A percentile compares a stretch with the other conserved stretches of the same genome.
phyloP scores from a whole-genome alignment of 208 protist species.

The Phytomonas sp. region DNA sequence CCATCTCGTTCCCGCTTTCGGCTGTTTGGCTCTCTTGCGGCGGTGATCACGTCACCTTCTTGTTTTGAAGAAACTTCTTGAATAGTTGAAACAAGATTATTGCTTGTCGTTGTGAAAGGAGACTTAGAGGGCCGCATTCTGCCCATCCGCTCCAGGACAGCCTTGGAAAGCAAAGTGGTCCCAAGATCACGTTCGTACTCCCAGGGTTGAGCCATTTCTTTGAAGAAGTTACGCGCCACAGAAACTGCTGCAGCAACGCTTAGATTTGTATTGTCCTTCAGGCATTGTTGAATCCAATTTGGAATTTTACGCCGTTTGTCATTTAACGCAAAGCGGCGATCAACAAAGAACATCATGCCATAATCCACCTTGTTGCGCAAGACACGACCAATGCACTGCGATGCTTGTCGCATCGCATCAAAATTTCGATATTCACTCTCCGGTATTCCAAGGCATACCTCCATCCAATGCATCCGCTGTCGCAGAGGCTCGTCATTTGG shows the following conservation, averaged over 20 bases:
- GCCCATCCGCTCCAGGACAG: constrained; percentile 32
- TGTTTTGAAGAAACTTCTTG: not conserved
- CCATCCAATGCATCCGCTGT: constrained; percentile 96
- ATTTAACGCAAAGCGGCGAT: constrained; percentile 92
- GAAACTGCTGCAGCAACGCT: constrained; percentile 86
- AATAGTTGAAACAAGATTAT: not conserved
- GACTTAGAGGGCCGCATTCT: constrained; percentile 23
- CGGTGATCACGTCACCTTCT: not conserved
- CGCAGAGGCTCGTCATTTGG: constrained; percentile 87
- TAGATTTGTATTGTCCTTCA: constrained; percentile 88
- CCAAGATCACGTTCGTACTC: constrained; percentile 81
- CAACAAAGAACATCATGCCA: constrained; percentile 98
- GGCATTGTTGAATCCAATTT: constrained; percentile 87
- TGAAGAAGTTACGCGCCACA: constrained; percentile 87
- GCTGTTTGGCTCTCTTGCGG: not conserved
- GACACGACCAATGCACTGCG: constrained; percentile 99
- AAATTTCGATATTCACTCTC: constrained; percentile 98
- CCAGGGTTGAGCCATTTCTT: constrained; percentile 94
- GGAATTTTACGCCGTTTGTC: constrained; percentile 94
- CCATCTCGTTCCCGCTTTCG: not conserved
- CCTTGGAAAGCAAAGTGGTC: constrained; percentile 66
- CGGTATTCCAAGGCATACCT: constrained; percentile 92
- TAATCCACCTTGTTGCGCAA: constrained; percentile 99
- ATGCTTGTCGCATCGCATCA: constrained; percentile 97
- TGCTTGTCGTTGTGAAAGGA: not conserved